Conservation (phyloP, 1,139 yeast genomes). For the Yamadazyma aaseri region DNA sequence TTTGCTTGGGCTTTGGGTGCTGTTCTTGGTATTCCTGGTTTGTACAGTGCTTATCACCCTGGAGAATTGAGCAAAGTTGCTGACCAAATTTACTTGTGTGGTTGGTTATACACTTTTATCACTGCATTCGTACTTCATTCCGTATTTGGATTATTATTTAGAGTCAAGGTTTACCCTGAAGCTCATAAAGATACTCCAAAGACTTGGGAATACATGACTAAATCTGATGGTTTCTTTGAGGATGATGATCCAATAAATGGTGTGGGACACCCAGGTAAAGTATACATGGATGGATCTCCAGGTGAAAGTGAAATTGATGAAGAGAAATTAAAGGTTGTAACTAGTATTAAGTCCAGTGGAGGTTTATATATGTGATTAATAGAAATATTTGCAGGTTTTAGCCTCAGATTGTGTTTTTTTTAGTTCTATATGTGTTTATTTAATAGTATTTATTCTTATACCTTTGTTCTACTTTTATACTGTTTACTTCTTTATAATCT, state of each 20-base stretch:
- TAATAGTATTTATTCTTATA: no score
- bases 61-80: slow-evolving; percentile 12
- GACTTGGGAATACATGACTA: slow-evolving; percentile 19
- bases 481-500: no score
- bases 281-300: slow-evolving; percentile 10
- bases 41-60: slow-evolving; percentile 16
- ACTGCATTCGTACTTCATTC: slow-evolving; percentile 14
- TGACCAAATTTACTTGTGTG: slow-evolving; percentile 14
- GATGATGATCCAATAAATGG: slow-evolving; percentile 16
- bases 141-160: slow-evolving; percentile 13
- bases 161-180: slow-evolving; percentile 15
- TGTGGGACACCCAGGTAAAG: slow-evolving; percentile 16
- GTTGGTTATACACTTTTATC: slow-evolving; percentile 17
- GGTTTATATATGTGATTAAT: slow-evolving; percentile 11
- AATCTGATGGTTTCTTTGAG: slow-evolving; percentile 18
- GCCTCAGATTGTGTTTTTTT: no score
- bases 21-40: slow-evolving; percentile 16
- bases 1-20: slow-evolving; percentile 15
- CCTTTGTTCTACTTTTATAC: no score
- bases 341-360: slow-evolving; percentile 17
- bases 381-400: not conserved
- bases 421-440: not conserved
- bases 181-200: slow-evolving; percentile 14
- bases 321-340: slow-evolving; percentile 16
- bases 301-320: slow-evolving; percentile 25